Base-by-base conservation (phyloP, 2,329 filamentous ascomycete species). In the Fusarium tanahbumbuense region DNA sequence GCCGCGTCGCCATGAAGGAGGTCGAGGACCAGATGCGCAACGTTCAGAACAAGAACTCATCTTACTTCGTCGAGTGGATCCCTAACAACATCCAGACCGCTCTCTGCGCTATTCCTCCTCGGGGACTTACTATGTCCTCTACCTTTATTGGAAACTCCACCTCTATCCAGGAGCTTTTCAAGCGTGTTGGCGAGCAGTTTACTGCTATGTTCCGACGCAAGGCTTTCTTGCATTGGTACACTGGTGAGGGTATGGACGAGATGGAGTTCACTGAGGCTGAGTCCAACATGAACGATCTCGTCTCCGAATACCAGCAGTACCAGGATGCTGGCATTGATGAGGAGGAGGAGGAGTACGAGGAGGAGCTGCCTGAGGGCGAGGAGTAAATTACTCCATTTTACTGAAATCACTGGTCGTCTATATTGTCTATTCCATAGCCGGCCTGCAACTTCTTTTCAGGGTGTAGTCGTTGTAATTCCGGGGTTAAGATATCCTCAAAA, bases 221-320 rank as follows among this genome's bases (percentile, higher is more conserved):
- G 93, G 96, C 96, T 91, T 99, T 99, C 94, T 93, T 99, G 90
- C 96, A 98, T 89, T 99, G 96, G 96, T 99, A 99, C 88, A 99
- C 96, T 90, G 94, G 94, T 81, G 96, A 99, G 90, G 96, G 96
- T 87, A 99, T 99, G 96, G 96, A 99, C 86, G 96, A 99, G 92
- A 98, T 99, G 96, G 96, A 99, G 88, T 99, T 99, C 89, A 99
- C 96, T 81, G 96, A 99, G 90, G 96, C 96, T 78, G 96, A 99
- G 91, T 97, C 93, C 86, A 99, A 99, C 89, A 98, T 99, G 96
- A 98, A 99, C 88, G 96, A 99, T 84, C 88, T 99, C 81, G 95
- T 99, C 79, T 97, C 94, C 69, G 96, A 99, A 85, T 99, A 99
- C 89, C 96, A 98, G 90, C 96, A 99, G 86, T 99, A 99, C 91